Evolutionary conservation across 2,329 filamentous ascomycete genomes (phyloP).

Genomic region (Pseudocercospora macadamiae): DNA sequence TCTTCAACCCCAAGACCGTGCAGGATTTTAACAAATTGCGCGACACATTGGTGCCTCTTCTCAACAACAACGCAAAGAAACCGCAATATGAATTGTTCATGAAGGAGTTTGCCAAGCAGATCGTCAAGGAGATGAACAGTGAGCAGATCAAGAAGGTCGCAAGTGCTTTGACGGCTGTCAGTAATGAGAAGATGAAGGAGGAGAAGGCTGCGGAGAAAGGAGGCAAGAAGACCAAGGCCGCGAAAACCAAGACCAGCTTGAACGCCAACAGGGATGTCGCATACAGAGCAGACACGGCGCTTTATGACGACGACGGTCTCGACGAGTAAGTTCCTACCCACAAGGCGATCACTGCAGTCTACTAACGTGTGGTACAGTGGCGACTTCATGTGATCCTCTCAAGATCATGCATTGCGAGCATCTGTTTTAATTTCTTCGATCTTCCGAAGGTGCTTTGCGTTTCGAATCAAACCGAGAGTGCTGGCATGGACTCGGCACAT

Average conservation of each 20-base stretch:
- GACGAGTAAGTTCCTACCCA: constrained; percentile 70
- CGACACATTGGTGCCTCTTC: constrained; percentile 75
- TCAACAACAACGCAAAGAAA: constrained; percentile 78
- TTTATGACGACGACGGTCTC: constrained; percentile 72
- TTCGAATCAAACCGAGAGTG: not conserved
- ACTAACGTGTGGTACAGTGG: constrained; percentile 12
- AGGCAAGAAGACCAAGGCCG: constrained; percentile 94
- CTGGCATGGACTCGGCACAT: not conserved
- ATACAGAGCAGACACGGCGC: constrained; percentile 67
- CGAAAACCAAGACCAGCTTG: constrained; percentile 89
- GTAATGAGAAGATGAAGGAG: constrained; percentile 98
- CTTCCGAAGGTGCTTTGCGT: not conserved
- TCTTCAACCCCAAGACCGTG: constrained; percentile 91
- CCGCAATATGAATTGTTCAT: constrained; percentile 87
- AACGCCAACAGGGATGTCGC: constrained; percentile 65
- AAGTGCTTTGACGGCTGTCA: constrained; percentile 80
- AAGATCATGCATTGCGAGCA: not conserved
- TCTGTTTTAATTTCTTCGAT: not conserved
- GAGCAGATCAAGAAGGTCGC: constrained; percentile 97
- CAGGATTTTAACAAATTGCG: constrained; percentile 80
- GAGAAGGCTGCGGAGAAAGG: constrained; percentile 94
- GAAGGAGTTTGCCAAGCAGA: constrained; percentile 85
- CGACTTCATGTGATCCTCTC: constrained; percentile 19
- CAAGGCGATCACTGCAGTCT: not conserved
- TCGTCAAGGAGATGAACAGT: constrained; percentile 83